These are phyloP conservation scores for Cadophora luteo-olivacea DNA, from an alignment of 2,329 filamentous ascomycete species.

Conservation along the genomic window DNA sequence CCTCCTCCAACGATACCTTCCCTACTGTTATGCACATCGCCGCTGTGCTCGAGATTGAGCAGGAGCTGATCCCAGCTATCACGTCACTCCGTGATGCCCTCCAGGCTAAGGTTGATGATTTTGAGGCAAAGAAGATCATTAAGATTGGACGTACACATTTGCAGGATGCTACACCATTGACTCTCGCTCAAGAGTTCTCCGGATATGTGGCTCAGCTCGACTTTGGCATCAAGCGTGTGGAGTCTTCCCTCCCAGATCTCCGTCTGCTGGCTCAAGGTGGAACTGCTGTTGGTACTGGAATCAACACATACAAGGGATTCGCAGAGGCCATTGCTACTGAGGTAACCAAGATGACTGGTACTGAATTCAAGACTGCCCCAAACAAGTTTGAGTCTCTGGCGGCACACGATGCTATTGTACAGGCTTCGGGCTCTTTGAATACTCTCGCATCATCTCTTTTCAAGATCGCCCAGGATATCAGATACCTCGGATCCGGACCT, in stretches of 20 bases:
- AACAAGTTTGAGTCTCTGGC: conserved; percentile 99
- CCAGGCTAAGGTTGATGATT: conserved; percentile 87
- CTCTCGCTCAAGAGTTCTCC: conserved; percentile 95
- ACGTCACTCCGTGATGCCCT: conserved; percentile 83
- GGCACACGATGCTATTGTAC: conserved; percentile 93
- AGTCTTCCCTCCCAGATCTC: conserved; percentile 83
- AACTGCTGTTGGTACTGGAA: conserved; percentile 94
- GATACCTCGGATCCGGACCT: conserved; percentile 94
- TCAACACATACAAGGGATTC: conserved; percentile 97
- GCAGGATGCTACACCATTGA: conserved; percentile 95
- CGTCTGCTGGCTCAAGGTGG: conserved; percentile 91
- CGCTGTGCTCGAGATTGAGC: conserved; percentile 90
- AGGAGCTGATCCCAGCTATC: conserved; percentile 82
- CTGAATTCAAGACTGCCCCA: conserved; percentile 91
- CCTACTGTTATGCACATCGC: conserved; percentile 99
- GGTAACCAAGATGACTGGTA: conserved; percentile 90
- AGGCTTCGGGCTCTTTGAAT: conserved; percentile 92
- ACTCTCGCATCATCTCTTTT: conserved; percentile 89
- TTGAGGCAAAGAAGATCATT: conserved; percentile 87
- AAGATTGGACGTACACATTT: conserved; percentile 98
- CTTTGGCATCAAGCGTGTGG: conserved; percentile 85
- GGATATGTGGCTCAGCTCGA: conserved; percentile 96
- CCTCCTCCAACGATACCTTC: conserved; percentile 99
- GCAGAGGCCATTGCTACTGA: conserved; percentile 91
- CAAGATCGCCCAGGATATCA: conserved; percentile 98